Conservation (phyloP, 2,329 filamentous ascomycete genomes). For the Chrysoporthe deuterocubensis region DNA sequence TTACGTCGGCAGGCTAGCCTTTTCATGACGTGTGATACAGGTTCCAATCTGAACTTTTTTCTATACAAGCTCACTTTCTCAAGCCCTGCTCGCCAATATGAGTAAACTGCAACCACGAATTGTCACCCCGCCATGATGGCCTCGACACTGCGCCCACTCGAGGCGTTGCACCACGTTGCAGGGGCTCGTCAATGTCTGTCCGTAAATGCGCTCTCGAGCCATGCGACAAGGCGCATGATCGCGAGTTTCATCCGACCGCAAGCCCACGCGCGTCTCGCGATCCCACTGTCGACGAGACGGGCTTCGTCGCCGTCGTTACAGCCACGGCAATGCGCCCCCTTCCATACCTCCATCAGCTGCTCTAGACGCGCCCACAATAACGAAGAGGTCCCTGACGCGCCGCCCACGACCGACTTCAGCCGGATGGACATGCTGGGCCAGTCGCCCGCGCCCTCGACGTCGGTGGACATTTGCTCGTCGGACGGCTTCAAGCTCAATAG, state of each 20-base stretch:
- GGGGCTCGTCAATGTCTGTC: conserved; percentile 1
- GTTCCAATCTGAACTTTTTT: conserved; percentile 8
- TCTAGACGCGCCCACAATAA: conserved; percentile 32
- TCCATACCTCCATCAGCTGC: conserved; percentile 17
- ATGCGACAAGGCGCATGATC: conserved; percentile 21
- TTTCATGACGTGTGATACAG: conserved; percentile 25
- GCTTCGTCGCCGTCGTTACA: not conserved
- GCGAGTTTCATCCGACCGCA: conserved; percentile 23
- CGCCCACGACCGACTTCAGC: conserved; percentile 65
- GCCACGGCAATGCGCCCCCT: conserved; percentile 18
- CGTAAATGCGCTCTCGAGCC: conserved; percentile 4
- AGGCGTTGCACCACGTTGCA: conserved; percentile 13
- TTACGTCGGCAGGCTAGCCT: conserved; percentile 13
- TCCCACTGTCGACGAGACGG: not conserved
- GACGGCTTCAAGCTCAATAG: conserved; percentile 89
- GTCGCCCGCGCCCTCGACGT: conserved; percentile 76
- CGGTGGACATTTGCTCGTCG: conserved; percentile 78
- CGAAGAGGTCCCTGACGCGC: conserved; percentile 37
- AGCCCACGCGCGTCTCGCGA: not conserved
- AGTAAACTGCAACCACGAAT: not conserved
- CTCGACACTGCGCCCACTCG: conserved; percentile 12
- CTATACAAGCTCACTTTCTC: conserved; percentile 11
- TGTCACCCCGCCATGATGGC: conserved; percentile 19
- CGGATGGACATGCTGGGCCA: conserved; percentile 79
- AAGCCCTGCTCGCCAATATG: conserved; percentile 25